Evolutionary conservation across 768 basidiomycete genomes (phyloP), one percentile per base, ranked within the genome.

Genomic region (Amylocystis lapponica): DNA sequence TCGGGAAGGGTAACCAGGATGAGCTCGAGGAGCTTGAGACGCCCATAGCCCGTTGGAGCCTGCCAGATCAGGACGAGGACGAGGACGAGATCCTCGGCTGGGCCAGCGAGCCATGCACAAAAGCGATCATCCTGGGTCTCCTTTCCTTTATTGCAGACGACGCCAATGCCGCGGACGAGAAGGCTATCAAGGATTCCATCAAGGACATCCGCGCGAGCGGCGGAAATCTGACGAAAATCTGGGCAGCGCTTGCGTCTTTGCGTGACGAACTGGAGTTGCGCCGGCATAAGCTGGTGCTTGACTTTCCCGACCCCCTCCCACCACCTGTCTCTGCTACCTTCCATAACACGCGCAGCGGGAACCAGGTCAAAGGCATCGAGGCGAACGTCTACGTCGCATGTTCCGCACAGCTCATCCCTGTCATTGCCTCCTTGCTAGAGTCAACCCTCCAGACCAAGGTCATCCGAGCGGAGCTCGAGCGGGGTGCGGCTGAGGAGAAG

Each of bases 71-170:
- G 13, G 71, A 70, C 7, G 71, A 70, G 0, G 58, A 61, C 6
- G 61, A 64, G 0, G 56, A 53, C 20, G 55, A 54, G 32, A 37
- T 49, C 20, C 53, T 66, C 14, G 65, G 64, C 1, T 87, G 86
- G 86, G 72, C 84, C 36, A 76, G 75, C 56, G 84, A 86, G 50
- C 58, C 67, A 1, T 84, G 83, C 47, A 60, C 77, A 26, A 84
- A 78, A 52, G 70, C 81, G 1, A 63, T 89, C 26, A 54, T 87
- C n/a, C 41, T 81, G 7, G 77, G 78, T 10, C 65, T 89, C 9
- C 63, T 90, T 35, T 72, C 71, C 9, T 56, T 83, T 41, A 56
- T 86, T 20, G 57, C 63, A 36, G 69, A 64, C 6, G 66, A 68
- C 43, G 70, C 46, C 6, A 39, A 38, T 9, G 38, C 70, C 39